A percentile compares a stretch with the other conserved stretches of the same genome.
Evolutionary conservation across 495 filamentous ascomycete species (phyloP).

Genomic region (Parachaetomium inaequale): DNA sequence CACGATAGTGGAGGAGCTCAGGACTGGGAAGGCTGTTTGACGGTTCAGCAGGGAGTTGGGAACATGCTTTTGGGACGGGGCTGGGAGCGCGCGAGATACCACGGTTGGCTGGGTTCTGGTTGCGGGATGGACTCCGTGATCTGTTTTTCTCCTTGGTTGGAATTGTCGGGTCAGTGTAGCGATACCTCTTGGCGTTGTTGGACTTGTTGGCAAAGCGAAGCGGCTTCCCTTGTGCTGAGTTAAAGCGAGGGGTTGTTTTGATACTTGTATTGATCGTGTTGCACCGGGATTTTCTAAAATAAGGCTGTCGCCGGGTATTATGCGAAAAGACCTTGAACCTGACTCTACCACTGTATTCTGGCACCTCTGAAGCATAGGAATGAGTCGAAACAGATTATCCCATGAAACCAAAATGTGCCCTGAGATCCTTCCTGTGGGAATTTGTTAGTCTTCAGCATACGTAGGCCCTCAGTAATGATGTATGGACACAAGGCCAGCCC

Average conservation of each 20-base stretch:
- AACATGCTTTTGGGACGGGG: not conserved
- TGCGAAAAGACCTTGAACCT: not conserved
- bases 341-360: not conserved
- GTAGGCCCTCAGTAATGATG: not conserved
- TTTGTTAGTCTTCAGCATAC: not conserved
- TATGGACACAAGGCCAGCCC: not conserved
- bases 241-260: not conserved
- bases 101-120: not conserved
- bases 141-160: not conserved
- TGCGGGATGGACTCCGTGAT: not conserved
- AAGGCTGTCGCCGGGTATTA: not conserved
- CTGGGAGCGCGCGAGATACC: slow-evolving; percentile 1
- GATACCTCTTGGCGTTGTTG: slow-evolving; percentile 9
- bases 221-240: not conserved
- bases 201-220: not conserved
- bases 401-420: too few species aligned
- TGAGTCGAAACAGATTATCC: not conserved
- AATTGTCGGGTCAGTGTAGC: not conserved
- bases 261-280: not conserved
- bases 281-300: too few species aligned
- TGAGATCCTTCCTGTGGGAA: not conserved
- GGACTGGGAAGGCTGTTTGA: not conserved
- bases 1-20: not conserved
- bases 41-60: slow-evolving; percentile 11
- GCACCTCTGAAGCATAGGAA: not conserved